These are phyloP conservation scores for Hericium erinaceus DNA, from an alignment of 768 basidiomycete species.

Conservation along the genomic window DNA sequence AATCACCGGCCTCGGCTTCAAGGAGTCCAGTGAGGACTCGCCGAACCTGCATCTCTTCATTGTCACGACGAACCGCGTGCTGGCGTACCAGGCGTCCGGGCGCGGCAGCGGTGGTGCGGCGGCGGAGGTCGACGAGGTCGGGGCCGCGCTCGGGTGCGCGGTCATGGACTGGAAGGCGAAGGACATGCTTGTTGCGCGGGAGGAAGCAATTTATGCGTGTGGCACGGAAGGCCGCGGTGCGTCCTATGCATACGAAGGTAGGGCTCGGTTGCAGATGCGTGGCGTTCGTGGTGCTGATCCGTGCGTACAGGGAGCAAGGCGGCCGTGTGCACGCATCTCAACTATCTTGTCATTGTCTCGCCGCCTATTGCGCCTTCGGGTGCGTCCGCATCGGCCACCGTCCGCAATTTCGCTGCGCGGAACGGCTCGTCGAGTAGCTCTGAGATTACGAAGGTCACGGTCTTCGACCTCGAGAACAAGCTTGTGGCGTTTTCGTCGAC, in stretches of 20 bases:
- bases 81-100: slow-evolving; percentile 68
- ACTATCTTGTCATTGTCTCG: slow-evolving; percentile 85
- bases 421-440: slow-evolving; percentile 33
- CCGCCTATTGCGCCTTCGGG: slow-evolving; percentile 70
- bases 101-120: slow-evolving; percentile 58
- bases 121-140: slow-evolving; percentile 75
- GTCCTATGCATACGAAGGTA: slow-evolving; percentile 90
- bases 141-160: slow-evolving; percentile 77
- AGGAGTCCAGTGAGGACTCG: slow-evolving; percentile 38
- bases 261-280: neutral
- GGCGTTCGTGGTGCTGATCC: neutral
- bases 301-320: slow-evolving; percentile 56
- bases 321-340: slow-evolving; percentile 65
- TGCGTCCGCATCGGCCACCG: slow-evolving; percentile 59
- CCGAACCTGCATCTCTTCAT: slow-evolving; percentile 60
- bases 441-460: slow-evolving; percentile 70
- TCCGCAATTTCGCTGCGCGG: slow-evolving; percentile 61
- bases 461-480: slow-evolving; percentile 91
- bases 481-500: slow-evolving; percentile 76
- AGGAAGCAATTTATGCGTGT: slow-evolving; percentile 88
- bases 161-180: slow-evolving; percentile 64
- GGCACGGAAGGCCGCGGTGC: slow-evolving; percentile 73
- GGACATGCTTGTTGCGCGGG: slow-evolving; percentile 77
- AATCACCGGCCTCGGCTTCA: slow-evolving; percentile 87
- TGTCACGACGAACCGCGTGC: slow-evolving; percentile 77